These are phyloP conservation scores for Candida palmyrensis DNA, from an alignment of 805 yeast genomes.

Conservation along the genomic window DNA sequence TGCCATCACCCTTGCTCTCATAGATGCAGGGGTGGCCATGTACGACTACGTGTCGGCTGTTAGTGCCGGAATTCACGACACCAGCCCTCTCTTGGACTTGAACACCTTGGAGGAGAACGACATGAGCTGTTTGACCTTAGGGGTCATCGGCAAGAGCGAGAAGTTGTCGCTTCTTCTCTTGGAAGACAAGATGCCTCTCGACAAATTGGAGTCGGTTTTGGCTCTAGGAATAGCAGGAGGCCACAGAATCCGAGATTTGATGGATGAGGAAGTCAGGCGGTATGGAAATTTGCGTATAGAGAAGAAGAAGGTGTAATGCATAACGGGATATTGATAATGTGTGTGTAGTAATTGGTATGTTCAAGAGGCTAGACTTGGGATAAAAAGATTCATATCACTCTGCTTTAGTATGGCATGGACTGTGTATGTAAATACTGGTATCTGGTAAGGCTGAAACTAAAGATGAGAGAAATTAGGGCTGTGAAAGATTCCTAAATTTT, in stretches of 20 bases:
- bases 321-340: neutral
- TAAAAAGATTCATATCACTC: too few species aligned
- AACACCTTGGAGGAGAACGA: constrained; percentile 81
- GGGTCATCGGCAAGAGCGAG: constrained; percentile 77
- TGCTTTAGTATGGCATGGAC: too few species aligned
- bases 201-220: constrained; percentile 66
- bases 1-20: constrained; percentile 80
- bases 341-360: neutral
- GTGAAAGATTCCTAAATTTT: too few species aligned
- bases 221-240: constrained; percentile 86
- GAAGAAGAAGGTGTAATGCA: constrained; percentile 15
- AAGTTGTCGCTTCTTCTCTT: constrained; percentile 70
- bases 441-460: too few species aligned
- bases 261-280: constrained; percentile 79
- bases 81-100: constrained; percentile 72
- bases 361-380: too few species aligned
- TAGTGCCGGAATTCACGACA: constrained; percentile 75
- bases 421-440: too few species aligned
- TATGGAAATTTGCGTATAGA: constrained; percentile 61
- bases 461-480: too few species aligned
- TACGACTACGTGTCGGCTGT: constrained; percentile 83
- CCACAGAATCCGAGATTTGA: constrained; percentile 71
- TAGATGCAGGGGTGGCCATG: constrained; percentile 95
- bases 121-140: constrained; percentile 75
- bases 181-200: constrained; percentile 84